Percentiles rank a stretch among this genome's conserved stretches.
Evolutionary conservation across 2,329 filamentous ascomycete species (phyloP).

Genomic region (Truncatella angustata): DNA sequence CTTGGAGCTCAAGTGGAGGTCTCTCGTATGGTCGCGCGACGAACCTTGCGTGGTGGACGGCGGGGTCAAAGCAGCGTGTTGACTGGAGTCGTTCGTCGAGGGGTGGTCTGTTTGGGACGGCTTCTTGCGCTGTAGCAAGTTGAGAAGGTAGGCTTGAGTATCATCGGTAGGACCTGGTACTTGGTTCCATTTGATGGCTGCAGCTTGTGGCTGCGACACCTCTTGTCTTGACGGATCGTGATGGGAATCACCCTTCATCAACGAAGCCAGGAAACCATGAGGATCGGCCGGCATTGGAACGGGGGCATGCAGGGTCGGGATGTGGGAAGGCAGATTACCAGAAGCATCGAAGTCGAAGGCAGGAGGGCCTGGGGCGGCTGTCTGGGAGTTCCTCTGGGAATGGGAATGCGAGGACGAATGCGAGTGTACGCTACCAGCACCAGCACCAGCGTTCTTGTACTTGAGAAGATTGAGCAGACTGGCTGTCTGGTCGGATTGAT

Average conservation of each 20-base stretch:
- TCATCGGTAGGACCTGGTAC: conserved; percentile 57
- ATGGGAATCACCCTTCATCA: conserved; percentile 58
- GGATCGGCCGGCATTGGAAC: conserved; percentile 56
- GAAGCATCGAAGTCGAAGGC: conserved; percentile 18
- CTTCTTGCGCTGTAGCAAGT: conserved; percentile 79
- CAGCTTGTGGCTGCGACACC: conserved; percentile 14
- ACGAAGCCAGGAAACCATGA: conserved; percentile 55
- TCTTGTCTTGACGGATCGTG: conserved; percentile 42
- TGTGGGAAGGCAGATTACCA: conserved; percentile 19
- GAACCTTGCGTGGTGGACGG: conserved; percentile 36
- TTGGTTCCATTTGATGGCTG: conserved; percentile 38
- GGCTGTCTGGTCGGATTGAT: conserved; percentile 45
- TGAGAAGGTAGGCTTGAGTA: conserved; percentile 82
- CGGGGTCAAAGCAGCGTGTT: conserved; percentile 43
- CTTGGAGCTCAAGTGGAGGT: conserved; percentile 11
- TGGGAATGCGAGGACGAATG: conserved; percentile 21
- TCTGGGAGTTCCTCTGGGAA: conserved; percentile 29
- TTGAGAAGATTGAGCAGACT: conserved; percentile 62
- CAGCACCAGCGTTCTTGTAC: conserved; percentile 40
- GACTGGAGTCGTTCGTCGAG: conserved; percentile 39
- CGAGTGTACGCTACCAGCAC: conserved; percentile 17
- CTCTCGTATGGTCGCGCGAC: conserved; percentile 24
- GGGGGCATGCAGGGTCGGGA: conserved; percentile 51
- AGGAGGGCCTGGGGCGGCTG: conserved; percentile 21
- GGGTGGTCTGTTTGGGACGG: conserved; percentile 56